Evolutionary conservation across 441 rosid species (phyloP).

Genomic region (Eutrema salsugineum): DNA sequence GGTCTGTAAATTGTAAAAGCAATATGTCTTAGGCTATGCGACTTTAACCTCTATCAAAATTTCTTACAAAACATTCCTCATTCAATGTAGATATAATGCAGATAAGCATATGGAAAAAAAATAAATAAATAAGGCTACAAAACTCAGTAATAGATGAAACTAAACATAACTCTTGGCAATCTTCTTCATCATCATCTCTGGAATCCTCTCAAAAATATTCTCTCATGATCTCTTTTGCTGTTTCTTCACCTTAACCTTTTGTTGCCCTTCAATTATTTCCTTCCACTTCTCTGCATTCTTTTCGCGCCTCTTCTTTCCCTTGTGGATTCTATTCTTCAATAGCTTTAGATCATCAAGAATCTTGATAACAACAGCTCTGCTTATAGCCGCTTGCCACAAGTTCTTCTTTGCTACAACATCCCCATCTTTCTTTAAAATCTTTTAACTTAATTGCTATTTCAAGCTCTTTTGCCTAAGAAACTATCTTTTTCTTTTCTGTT

Average conservation of each 20-base stretch:
- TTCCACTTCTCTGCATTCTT: constrained; percentile 74
- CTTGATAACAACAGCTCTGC: constrained; percentile 63
- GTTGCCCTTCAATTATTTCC: constrained; percentile 45
- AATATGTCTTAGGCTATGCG: not conserved
- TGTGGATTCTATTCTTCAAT: constrained; percentile 57
- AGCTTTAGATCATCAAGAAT: constrained; percentile 61
- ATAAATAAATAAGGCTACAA: not conserved
- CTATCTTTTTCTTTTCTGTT: constrained; percentile 6
- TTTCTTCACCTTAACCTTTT: constrained; percentile 51
- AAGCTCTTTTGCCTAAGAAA: constrained; percentile 18
- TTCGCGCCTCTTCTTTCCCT: constrained; percentile 51
- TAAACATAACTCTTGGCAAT: constrained; percentile 39
- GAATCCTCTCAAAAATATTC: constrained; percentile 49
- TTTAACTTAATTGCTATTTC: not conserved
- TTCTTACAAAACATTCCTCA: not conserved
- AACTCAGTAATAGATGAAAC: not conserved
- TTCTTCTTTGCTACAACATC: constrained; percentile 40
- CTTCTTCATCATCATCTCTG: constrained; percentile 53
- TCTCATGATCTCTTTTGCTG: constrained; percentile 60
- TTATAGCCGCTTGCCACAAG: constrained; percentile 53
- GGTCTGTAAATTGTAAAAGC: not conserved
- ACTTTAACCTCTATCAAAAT: not conserved
- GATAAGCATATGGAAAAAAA: not conserved
- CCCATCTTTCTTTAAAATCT: constrained; percentile 30
- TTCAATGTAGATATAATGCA: not conserved